Percentiles rank a stretch among this genome's conserved stretches.
Conservation (phyloP, 108 stramenopile genomes). For the Nitzschia sp. region DNA sequence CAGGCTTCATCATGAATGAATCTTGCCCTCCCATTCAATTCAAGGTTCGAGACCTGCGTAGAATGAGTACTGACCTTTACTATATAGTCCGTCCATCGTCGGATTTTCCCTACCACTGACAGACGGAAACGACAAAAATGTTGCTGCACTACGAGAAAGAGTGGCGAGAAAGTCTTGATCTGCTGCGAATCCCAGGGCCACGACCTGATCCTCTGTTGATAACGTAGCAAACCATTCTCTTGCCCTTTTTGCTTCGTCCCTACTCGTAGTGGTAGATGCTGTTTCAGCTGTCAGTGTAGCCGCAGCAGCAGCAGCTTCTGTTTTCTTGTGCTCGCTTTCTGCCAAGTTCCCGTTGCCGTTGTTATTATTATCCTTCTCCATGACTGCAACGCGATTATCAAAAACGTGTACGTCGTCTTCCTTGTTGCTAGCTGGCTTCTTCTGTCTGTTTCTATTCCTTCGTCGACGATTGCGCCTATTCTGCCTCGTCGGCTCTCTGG, state of each 20-base stretch:
- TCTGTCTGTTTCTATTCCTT: neutral
- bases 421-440: too few relatives aligned
- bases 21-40: neutral
- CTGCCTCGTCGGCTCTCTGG: neutral
- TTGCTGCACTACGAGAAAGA: neutral
- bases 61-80: constrained; percentile 12
- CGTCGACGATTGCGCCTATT: constrained; percentile 1
- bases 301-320: constrained; percentile 4
- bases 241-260: neutral
- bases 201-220: constrained; percentile 23
- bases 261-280: too few relatives aligned
- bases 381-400: too few relatives aligned
- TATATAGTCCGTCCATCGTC: neutral
- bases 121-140: constrained; percentile 7
- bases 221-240: constrained; percentile 27
- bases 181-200: constrained; percentile 10
- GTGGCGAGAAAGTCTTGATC: constrained; percentile 13
- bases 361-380: neutral
- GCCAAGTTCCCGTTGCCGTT: too few relatives aligned
- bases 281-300: neutral
- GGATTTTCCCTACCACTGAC: constrained; percentile 7
- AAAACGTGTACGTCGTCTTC: too few relatives aligned
- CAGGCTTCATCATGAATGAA: neutral
- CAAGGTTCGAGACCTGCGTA: constrained; percentile 4
- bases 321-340: neutral